Base-by-base conservation (phyloP, 1,139 yeast genomes). In the Lodderomyces oxycetoniae region DNA sequence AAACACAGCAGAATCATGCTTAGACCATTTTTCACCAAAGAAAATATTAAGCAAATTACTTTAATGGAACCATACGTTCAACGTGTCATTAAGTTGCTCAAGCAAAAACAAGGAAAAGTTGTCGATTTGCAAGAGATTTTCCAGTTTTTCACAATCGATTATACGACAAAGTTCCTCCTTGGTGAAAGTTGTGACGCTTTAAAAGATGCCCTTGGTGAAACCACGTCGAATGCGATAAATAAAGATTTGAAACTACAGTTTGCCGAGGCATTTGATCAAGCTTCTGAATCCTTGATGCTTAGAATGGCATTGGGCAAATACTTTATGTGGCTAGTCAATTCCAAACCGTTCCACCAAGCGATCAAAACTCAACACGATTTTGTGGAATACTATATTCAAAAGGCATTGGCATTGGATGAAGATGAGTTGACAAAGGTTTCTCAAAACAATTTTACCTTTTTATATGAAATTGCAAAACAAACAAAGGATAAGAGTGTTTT, bases 21-120 rank as follows among this genome's bases (percentile, higher is more conserved):
- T 42, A 58, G 79, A 34, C 79, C 79, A 1, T 75, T 71, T 46
- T 74, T 74, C 47, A 56, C 70, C 11, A 57, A 73, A 32, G 76
- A 71, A 42, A 73, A 71, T 45, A 64, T 74, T 26, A 63, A 70
- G 10, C 76, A 70, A 40, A 59, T 73, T 28, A 55, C 59, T 34
- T 43, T 61, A 9, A 56, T 73, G 45, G 74, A 70, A 43, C 52
- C 49, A 9, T 75, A 69, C 42, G 45, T 67, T 5, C 61, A 60
- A 41, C 48, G 46, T 11, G 50, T 71, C 34, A 51, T 61, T 20
- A 49, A 51, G 24, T 60, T 58, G 33, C 47, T 68, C 28, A 47
- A 47, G 21, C 42, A 39, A 17, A 38, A 41, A 20, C 33, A 48
- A 3, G 61, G 62, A 13, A 33, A 43, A 23, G 38, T 45, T 4